Evolutionary conservation across 169 alveolate genomes (phyloP), one percentile per base, ranked within the genome.

Genomic region (Ichthyophthirius multifiliis): DNA sequence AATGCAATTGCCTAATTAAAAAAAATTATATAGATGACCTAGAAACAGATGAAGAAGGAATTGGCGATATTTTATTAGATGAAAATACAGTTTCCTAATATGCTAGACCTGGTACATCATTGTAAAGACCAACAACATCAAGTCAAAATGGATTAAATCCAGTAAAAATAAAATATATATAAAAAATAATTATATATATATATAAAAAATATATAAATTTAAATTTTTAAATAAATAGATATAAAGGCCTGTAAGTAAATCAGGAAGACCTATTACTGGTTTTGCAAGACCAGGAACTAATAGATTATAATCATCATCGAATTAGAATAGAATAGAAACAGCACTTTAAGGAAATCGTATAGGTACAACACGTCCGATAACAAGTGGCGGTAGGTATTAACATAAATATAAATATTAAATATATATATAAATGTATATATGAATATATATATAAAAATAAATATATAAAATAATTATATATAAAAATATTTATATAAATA

Each of bases 31-130:
- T 95, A 16, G 98, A 95, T 84, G 97, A 95, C 74, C 74, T 95
- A 43, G 98, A 95, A 83, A 86, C 90, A 1, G 98, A 95, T 82
- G 98, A 95, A 79, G 94, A 92, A 75, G 95, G 96, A 5, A 83
- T 93, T 37, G 98, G 96, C 0, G 97, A 95, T 82, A 62, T 92
- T 30, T 83, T 95, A 18, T 79, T 92, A 47, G 93, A 93, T 74
- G 95, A 93, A n/a, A 89, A 90, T 71, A 81, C 94, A 18, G 82
- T 93, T 16, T 85, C 92, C 13, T 55, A 94, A 18, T 89, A 92
- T 23, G 96, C 96, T 12, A 84, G 98, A 30, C 98, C 98, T 15
- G 98, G 98, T 0, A 95, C 98, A n/a, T 84, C 94, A 2, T 89
- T 95, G 32, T 48, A 82, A 45, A 87, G 96, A 64, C 94, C 95